Percentiles rank a stretch among this genome's conserved stretches.
Conservation (phyloP, 1,284 basidiomycete species). For the Tilletia setariae region DNA sequence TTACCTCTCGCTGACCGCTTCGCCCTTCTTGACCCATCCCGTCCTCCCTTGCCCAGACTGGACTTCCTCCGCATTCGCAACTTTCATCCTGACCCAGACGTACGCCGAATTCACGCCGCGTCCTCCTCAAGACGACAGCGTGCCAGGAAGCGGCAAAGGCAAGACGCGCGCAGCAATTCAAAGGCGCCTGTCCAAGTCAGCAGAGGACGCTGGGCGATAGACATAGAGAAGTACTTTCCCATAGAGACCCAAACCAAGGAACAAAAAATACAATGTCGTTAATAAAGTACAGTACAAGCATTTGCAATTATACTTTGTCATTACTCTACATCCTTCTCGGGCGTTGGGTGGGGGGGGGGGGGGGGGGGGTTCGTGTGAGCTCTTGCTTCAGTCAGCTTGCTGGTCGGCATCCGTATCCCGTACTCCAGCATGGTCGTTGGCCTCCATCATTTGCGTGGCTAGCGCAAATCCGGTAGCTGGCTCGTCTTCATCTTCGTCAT, state of each 20-base stretch:
- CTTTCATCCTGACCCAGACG: neutral
- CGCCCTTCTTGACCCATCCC: neutral
- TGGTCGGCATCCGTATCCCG: constrained; percentile 33
- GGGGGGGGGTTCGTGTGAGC: neutral
- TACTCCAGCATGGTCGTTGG: constrained; percentile 28
- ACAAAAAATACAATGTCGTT: too few relatives aligned
- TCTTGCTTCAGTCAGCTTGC: constrained; percentile 23
- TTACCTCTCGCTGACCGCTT: too few relatives aligned
- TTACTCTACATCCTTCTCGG: too few relatives aligned
- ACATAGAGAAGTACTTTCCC: too few relatives aligned
- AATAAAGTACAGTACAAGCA: too few relatives aligned
- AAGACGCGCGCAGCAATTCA: neutral
- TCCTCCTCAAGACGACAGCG: neutral
- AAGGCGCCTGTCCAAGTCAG: neutral
- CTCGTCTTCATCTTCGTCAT: constrained; percentile 19
- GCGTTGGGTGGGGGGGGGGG: too few relatives aligned
- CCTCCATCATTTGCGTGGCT: constrained; percentile 37
- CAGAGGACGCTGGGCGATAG: too few relatives aligned
- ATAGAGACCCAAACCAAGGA: too few relatives aligned
- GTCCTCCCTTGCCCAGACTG: neutral
- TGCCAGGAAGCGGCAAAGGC: neutral
- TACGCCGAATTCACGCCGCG: neutral
- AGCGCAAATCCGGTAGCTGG: constrained; percentile 29
- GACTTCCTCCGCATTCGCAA: constrained; percentile 2
- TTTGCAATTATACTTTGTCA: too few relatives aligned